phyloP scores from a whole-genome alignment of 1,139 yeast species.

The Arxiozyma slooffiae region DNA sequence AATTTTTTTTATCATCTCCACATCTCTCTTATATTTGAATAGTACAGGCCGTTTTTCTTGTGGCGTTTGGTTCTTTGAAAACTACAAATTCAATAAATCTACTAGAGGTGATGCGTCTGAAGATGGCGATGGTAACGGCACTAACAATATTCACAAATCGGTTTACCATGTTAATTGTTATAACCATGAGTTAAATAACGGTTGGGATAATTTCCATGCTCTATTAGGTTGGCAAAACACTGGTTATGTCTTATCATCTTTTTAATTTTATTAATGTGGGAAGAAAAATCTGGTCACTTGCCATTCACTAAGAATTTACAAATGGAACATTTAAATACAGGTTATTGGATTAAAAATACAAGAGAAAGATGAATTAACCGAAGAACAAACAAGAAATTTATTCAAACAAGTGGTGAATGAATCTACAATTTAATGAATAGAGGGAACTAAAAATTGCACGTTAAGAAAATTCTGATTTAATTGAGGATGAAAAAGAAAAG shows the following conservation, averaged over 20 bases:
- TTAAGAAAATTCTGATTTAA: background rate
- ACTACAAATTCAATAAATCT: constrained; percentile 46
- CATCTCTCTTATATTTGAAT: constrained; percentile 72
- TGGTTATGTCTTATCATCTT: constrained; percentile 52
- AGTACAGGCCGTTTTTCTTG: constrained; percentile 84
- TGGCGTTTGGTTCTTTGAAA: constrained; percentile 81
- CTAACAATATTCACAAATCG: constrained; percentile 62
- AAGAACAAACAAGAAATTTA: constrained; percentile 45
- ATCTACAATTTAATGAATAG: background rate
- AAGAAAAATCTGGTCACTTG: constrained; percentile 58
- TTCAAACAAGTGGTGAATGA: constrained; percentile 31
- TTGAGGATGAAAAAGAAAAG: background rate
- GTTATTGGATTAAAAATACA: constrained; percentile 61
- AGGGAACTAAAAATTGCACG: background rate
- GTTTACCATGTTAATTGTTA: constrained; percentile 96
- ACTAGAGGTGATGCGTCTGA: constrained; percentile 90
- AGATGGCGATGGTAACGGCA: constrained; percentile 84
- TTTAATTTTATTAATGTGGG: constrained; percentile 53
- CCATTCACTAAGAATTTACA: constrained; percentile 48
- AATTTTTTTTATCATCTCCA: constrained; percentile 67
- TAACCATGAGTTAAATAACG: constrained; percentile 77
- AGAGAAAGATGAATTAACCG: constrained; percentile 50
- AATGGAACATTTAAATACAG: constrained; percentile 54
- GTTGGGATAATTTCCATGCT: constrained; percentile 90
- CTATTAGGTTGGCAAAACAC: constrained; percentile 85